Evolutionary conservation across 257 asterid species (phyloP).

Genomic region (Primulina huaijiensis): DNA sequence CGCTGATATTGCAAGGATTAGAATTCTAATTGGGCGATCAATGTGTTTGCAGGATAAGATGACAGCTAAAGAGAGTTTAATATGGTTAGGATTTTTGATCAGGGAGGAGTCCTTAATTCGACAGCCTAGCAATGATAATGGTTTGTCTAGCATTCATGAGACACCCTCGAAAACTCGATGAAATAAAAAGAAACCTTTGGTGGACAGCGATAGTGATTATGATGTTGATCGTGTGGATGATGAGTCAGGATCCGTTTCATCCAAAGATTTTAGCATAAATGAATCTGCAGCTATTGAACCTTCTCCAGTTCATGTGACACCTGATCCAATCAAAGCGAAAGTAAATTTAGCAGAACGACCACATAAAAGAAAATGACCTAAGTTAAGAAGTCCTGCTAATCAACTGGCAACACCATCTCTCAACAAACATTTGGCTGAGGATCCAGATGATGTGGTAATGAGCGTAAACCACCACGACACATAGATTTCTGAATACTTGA

Average conservation of each 20-base stretch:
- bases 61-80: slow-evolving; percentile 65
- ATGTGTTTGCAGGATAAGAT: slow-evolving; percentile 66
- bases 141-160: slow-evolving; percentile 65
- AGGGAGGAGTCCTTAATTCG: slow-evolving; percentile 60
- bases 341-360: slow-evolving; percentile 32
- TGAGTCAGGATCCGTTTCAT: slow-evolving; percentile 58
- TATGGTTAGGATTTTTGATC: slow-evolving; percentile 61
- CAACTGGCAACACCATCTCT: slow-evolving; percentile 33
- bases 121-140: slow-evolving; percentile 66
- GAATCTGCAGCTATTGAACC: slow-evolving; percentile 26
- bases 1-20: slow-evolving; percentile 56
- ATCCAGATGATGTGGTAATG: slow-evolving; percentile 31
- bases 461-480: slow-evolving; percentile 30
- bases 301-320: slow-evolving; percentile 16
- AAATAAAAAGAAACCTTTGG: slow-evolving; percentile 47
- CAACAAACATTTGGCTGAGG: slow-evolving; percentile 31
- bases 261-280: slow-evolving; percentile 45
- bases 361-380: slow-evolving; percentile 33
- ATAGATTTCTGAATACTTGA: slow-evolving; percentile 26
- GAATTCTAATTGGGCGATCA: slow-evolving; percentile 46
- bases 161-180: slow-evolving; percentile 44
- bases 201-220: slow-evolving; percentile 71
- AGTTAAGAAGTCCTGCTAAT: slow-evolving; percentile 27
- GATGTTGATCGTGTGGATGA: slow-evolving; percentile 61
- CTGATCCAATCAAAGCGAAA: slow-evolving; percentile 33